Evolutionary conservation across 495 filamentous ascomycete species (phyloP), one percentile per base, ranked within the genome.

Genomic region (Trypethelium eluteriae): DNA sequence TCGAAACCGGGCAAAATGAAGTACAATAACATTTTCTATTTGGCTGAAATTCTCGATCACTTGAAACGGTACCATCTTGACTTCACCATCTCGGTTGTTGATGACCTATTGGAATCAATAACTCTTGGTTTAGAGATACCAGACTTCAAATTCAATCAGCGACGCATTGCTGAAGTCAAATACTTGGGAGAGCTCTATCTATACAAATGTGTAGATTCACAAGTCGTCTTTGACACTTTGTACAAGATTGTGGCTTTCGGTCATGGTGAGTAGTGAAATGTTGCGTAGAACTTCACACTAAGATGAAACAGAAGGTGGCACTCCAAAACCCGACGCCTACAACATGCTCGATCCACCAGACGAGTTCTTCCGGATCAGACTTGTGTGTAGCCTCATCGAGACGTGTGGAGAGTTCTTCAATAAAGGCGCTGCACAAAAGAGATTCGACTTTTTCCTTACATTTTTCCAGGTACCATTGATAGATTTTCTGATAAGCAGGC

Each of bases 161-260:
- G 94, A 67, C 89, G 94, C 38, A 85, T 98, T 65, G 92, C 94
- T 3, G 93, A 97, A 74, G 90, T 96, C 71, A 98, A 97, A 72
- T 99, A 97, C 72, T 82, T 99, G 14, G 93, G 89, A 14, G 94
- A 99, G 80, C 84, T 99, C 46, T 99, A 99, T 80, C 96, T 96
- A 70, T 99, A 98, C 77, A 88, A 94, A 65, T 92, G 97, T 87
- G 85, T 99, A 62, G 94, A 99, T 74, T 94, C 95, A 32, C 90
- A 90, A 0, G 89, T 98, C 12, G 89, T 99, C 41, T 98, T 99
- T 70, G 93, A 99, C 72, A 90, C 89, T 1, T 82, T 99, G 76
- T 99, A 96, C 76, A 89, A 89, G 70, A 91, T 99, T 68, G 83
- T 96, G 72, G 93, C 90, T 0, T 96, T 94, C 71, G 94, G 92